Base-by-base conservation (phyloP, 1,139 yeast genomes). In the Taphrina communis region DNA sequence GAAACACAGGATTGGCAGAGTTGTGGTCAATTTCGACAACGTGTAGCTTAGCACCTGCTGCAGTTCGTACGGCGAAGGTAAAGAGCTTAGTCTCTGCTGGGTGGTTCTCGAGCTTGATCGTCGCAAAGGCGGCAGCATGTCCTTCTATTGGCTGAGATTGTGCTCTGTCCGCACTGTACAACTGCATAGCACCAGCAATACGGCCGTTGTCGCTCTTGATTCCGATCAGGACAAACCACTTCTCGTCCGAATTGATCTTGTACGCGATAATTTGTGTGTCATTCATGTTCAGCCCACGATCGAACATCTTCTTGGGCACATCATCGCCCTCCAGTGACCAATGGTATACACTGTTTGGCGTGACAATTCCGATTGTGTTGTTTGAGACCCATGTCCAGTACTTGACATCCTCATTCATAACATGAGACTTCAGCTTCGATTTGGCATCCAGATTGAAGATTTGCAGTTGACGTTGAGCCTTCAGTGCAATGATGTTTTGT, bases 91-190 rank as follows among this genome's bases (percentile, higher is more conserved):
- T 90, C 70, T 93, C 95, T 46, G 83, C 79, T 35, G 86, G 75
- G 57, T 93, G 91, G 66, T 93, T 94, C 69, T 86, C 88, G 74
- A 93, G 82, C 73, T 87, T 84, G 72, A 94, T 80, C 70, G 84
- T 82, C 66, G 97, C 93, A 80, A 95, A 95, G 66, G 88, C 87
- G 71, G 97, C 94, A 69, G 96, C 98, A 79, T 95, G 99, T 74
- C 99, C 99, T 77, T 95, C 98, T 75, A 95, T 91, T 39, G 97
- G 95, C 81, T 95, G 99, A 19, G 98, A 92, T 65, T 93, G 91
- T 76, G 90, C 89, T 79, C 98, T 88, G 70, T 88, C 86, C 77
- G 88, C 89, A 71, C 97, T 89, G 80, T 83, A 95, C 72, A 95
- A 85, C 82, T 95, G 99, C 77, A 94, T 89, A 80, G 91, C 96